Evolutionary conservation across 768 basidiomycete genomes (phyloP).

Genomic region (Rhizopogon rudus): DNA sequence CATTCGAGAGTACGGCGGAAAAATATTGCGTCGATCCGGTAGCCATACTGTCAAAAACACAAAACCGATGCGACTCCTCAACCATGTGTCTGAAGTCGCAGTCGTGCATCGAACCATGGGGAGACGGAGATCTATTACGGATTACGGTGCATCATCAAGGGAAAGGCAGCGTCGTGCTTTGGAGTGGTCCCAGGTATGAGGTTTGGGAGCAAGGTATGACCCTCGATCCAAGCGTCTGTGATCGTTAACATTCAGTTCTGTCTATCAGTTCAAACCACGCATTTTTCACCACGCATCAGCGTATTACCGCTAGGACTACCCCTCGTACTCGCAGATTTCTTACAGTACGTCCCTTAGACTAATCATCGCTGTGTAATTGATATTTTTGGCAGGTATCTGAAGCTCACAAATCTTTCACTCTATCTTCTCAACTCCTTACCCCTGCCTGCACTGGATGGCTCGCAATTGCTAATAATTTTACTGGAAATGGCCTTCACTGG

Average conservation of each 20-base stretch:
- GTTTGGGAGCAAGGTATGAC: conserved; percentile 62
- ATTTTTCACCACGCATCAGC: conserved; percentile 8
- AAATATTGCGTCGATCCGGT: conserved; percentile 57
- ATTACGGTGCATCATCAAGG: conserved; percentile 35
- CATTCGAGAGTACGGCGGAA: conserved; percentile 19
- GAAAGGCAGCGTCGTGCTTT: conserved; percentile 47
- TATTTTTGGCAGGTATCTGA: conserved; percentile 45
- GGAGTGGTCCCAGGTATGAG: conserved; percentile 67
- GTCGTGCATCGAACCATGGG: conserved; percentile 51
- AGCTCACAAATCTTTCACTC: conserved; percentile 67
- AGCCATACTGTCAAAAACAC: conserved; percentile 34
- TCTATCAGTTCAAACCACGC: neutral
- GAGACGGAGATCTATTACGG: conserved; percentile 49
- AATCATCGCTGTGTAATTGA: neutral
- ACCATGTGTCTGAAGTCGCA: conserved; percentile 31
- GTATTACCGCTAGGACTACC: conserved; percentile 35
- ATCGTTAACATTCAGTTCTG: neutral
- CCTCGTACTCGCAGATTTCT: conserved; percentile 33
- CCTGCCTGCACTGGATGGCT: conserved; percentile 66
- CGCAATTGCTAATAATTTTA: conserved; percentile 42
- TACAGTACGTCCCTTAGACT: conserved; percentile 43
- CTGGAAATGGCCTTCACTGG: conserved; percentile 16
- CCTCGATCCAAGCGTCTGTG: neutral
- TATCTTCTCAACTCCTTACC: conserved; percentile 83
- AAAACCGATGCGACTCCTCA: conserved; percentile 36